Percentiles rank a stretch among this genome's conserved stretches.
Conservation (phyloP, 768 basidiomycete genomes). For the Tricholoma matsutake region DNA sequence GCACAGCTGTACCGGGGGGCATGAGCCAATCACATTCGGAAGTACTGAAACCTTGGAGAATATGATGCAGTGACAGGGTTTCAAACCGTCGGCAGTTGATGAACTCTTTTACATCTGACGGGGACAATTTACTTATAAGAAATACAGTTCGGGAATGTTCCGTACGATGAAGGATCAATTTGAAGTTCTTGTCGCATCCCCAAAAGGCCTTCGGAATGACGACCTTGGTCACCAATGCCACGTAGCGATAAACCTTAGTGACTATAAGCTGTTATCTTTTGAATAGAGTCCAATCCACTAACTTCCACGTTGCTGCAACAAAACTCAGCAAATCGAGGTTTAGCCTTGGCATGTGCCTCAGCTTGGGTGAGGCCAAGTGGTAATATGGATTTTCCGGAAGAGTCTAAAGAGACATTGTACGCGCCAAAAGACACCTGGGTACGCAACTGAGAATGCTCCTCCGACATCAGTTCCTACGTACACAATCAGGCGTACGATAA, state of each 20-base stretch:
- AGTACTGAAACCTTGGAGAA: conserved; percentile 74
- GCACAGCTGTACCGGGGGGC: conserved; percentile 36
- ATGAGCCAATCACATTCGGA: conserved; percentile 80
- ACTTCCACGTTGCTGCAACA: conserved; percentile 66
- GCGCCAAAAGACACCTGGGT: conserved; percentile 46
- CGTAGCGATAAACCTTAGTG: conserved; percentile 68
- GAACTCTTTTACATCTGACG: conserved; percentile 68
- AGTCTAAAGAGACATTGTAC: conserved; percentile 49
- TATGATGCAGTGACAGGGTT: conserved; percentile 66
- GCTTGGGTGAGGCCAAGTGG: conserved; percentile 48
- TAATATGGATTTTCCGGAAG: conserved; percentile 43
- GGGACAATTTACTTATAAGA: background rate
- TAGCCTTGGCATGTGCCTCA: conserved; percentile 40
- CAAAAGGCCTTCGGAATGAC: conserved; percentile 78
- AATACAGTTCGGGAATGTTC: conserved; percentile 1
- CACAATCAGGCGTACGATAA: background rate
- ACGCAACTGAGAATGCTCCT: conserved; percentile 51
- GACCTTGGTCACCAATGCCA: conserved; percentile 54
- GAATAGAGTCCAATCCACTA: conserved; percentile 4
- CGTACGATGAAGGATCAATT: conserved; percentile 55
- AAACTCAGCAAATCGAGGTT: conserved; percentile 81
- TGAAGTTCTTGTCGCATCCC: conserved; percentile 69
- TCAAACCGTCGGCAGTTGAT: conserved; percentile 80
- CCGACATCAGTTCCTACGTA: conserved; percentile 72
- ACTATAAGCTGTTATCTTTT: background rate